Conservation (phyloP, 495 filamentous ascomycete genomes). For the Penicillium diatomitis region DNA sequence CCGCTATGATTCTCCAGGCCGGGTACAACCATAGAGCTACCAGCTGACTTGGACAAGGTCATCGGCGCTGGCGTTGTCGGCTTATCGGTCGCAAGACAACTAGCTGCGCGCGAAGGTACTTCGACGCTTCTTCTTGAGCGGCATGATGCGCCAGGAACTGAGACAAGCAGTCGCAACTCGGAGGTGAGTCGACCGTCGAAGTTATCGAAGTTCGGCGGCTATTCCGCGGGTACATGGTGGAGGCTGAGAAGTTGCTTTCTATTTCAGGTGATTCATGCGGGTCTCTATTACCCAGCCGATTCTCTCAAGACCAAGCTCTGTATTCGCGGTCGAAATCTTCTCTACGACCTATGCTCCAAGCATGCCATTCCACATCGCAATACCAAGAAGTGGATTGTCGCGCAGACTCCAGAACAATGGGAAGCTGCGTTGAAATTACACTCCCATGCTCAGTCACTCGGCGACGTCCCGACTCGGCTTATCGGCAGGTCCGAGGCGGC, state of each 20-base stretch:
- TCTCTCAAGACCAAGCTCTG: slow-evolving; percentile 81
- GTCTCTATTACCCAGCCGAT: slow-evolving; percentile 75
- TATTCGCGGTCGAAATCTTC: slow-evolving; percentile 59
- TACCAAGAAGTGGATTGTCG: slow-evolving; percentile 91
- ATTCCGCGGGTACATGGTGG: too few species aligned
- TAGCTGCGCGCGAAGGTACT: slow-evolving; percentile 54
- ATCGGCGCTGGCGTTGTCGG: slow-evolving; percentile 90
- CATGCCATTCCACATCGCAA: slow-evolving; percentile 61
- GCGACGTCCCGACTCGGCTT: slow-evolving; percentile 62
- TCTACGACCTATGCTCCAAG: slow-evolving; percentile 69
- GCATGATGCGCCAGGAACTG: slow-evolving; percentile 68
- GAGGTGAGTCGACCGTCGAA: slow-evolving; percentile 43
- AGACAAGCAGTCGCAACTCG: slow-evolving; percentile 89
- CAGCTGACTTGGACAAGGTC: slow-evolving; percentile 39
- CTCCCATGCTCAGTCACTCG: slow-evolving; percentile 52
- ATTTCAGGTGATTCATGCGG: slow-evolving; percentile 80
- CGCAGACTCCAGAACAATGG: slow-evolving; percentile 65
- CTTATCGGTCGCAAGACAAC: slow-evolving; percentile 70
- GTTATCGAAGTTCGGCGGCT: too few species aligned
- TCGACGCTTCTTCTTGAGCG: slow-evolving; percentile 76
- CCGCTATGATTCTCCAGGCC: background rate
- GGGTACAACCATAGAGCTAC: background rate
- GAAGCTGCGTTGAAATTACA: slow-evolving; percentile 57
- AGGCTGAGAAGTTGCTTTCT: background rate
- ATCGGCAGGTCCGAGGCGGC: slow-evolving; percentile 51